These are phyloP conservation scores for Pneumocystis murina DNA, from an alignment of 1,139 yeast species.

Conservation along the genomic window DNA sequence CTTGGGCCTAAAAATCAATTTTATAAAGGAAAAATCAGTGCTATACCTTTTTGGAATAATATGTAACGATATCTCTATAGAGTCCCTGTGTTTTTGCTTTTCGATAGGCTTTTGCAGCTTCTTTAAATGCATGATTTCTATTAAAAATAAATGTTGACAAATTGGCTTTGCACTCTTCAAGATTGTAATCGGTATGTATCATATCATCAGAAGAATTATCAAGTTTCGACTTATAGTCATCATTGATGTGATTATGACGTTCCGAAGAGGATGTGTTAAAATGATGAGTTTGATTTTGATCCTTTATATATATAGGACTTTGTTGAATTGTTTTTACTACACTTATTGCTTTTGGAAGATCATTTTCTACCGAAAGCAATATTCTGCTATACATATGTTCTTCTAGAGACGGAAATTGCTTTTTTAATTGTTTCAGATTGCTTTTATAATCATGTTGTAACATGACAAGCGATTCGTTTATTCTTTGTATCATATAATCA, in stretches of 20 bases:
- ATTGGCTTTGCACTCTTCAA: not conserved
- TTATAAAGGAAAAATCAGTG: not conserved
- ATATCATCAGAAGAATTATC: not conserved
- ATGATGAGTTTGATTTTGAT: not conserved
- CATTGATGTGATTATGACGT: not conserved
- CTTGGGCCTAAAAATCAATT: not conserved
- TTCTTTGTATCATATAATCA: not conserved
- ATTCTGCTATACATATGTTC: not conserved
- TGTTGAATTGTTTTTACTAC: not conserved
- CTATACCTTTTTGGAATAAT: not conserved
- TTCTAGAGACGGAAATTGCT: not conserved
- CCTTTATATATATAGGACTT: not conserved
- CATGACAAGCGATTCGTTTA: not conserved
- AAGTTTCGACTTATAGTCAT: not conserved
- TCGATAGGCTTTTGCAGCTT: not conserved
- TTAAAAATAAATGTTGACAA: not conserved
- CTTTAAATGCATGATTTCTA: not conserved
- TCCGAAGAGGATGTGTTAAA: not conserved
- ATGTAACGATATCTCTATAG: not conserved
- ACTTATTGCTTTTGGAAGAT: not conserved
- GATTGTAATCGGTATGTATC: not conserved
- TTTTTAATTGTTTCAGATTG: not conserved
- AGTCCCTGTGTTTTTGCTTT: not conserved
- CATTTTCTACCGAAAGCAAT: not conserved
- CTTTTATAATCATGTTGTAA: not conserved